Percentiles rank a stretch among this genome's conserved stretches.
Conservation (phyloP, 495 filamentous ascomycete species). For the Penicillium tannophilum region DNA sequence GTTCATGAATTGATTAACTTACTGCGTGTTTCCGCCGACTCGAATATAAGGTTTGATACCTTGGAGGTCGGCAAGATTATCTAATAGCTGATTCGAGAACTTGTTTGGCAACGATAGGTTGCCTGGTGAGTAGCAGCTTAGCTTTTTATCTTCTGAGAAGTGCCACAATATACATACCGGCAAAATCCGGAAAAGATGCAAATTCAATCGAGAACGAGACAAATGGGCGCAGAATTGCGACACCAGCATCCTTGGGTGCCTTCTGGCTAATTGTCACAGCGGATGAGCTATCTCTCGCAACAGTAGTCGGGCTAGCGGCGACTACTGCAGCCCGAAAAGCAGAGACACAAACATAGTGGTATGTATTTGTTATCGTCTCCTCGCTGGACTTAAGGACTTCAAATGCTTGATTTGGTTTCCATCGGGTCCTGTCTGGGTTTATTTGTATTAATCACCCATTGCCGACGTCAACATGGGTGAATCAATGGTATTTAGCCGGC, state of each 20-base stretch:
- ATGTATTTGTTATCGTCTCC: neutral
- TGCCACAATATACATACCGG: conserved; percentile 13
- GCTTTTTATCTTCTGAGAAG: neutral
- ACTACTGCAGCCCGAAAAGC: conserved; percentile 14
- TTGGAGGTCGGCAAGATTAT: conserved; percentile 29
- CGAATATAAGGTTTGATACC: conserved; percentile 31
- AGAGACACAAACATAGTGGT: conserved; percentile 15
- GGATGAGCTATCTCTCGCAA: conserved; percentile 10
- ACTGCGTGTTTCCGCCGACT: conserved; percentile 36
- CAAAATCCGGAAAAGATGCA: conserved; percentile 32
- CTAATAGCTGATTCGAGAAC: conserved; percentile 30
- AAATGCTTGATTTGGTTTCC: too few species aligned
- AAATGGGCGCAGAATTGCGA: conserved; percentile 25
- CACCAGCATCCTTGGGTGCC: conserved; percentile 19
- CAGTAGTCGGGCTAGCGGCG: conserved; percentile 13
- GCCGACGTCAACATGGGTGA: neutral
- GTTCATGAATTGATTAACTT: neutral
- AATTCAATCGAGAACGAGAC: conserved; percentile 36
- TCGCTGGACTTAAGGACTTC: too few species aligned
- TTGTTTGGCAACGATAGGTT: conserved; percentile 28
- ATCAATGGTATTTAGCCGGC: conserved; percentile 6
- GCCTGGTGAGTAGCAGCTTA: conserved; percentile 11
- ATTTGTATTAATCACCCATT: neutral
- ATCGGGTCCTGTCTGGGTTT: too few species aligned
- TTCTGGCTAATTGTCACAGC: conserved; percentile 15